Base-by-base conservation (phyloP, 2,329 filamentous ascomycete species). In the Herpotrichia juniperi region DNA sequence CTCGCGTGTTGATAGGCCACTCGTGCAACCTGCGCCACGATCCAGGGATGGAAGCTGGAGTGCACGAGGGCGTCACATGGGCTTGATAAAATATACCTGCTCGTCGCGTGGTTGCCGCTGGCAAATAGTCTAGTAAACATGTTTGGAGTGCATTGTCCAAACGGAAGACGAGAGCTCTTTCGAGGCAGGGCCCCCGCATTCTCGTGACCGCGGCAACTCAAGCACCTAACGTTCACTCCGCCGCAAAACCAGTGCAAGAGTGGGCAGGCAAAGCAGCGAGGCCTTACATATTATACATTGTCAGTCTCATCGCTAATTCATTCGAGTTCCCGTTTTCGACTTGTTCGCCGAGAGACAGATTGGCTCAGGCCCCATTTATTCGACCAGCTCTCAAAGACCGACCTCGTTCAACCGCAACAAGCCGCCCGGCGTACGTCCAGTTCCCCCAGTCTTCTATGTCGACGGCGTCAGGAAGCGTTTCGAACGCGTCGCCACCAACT, bases 401-500 rank as follows among this genome's bases (percentile, higher is more conserved):
- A 34, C n/a, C 30, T 44, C 54, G 53, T 54, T 53, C 54, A 58
- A 54, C 61, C 62, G 62, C 52, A 34, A 54, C 59, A 62, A 64
- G 58, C 62, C 62, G 62, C 57, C 51, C 47, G 22, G 31, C 42
- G 42, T 12, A 22, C 35, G 14, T 17, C 24, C 21, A 42, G 47
- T 17, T 50, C 31, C 35, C 9, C 17, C 19, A 51, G 12, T 24
- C 34, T 24, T 58, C 42, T 35, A 64, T 66, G 59, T 57, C 64
- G 17, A 61, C 58, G 21, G 52, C 59, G 42, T 56, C 58, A 16
- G 52, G 47, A 9, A 60, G 39, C 42, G 58, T 54, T 32, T 58
- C 61, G 37, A 65, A 60, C 46, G 57, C 64, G 17, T 66, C 67
- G 42, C 62, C 67, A 48, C 61, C 61, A 24, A 49, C 57, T 34